Base-by-base conservation (phyloP, 768 basidiomycete genomes). In the Pleurotus tuoliensis region DNA sequence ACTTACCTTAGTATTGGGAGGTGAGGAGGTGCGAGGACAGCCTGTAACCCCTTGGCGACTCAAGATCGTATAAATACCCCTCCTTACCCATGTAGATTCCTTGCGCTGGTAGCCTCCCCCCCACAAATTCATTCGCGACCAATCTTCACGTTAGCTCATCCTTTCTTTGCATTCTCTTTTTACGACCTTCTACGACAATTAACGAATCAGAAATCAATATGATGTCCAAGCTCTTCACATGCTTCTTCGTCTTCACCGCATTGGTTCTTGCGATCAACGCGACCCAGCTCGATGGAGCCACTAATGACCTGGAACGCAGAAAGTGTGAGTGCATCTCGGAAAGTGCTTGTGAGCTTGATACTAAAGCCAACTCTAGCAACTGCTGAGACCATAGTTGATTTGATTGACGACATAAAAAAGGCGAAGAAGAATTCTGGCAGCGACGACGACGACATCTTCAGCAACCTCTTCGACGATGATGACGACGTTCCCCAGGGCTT, bases 401-500 rank as follows among this genome's bases (percentile, higher is more conserved):
- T 65, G 15, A 47, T 62, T 40, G 67, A 68, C 44, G 62, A 63
- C 30, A 61, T 55, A 15, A 44, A 60, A 51, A 62, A 60, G 46
- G 51, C 62, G 9, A 59, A 64, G 48, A 47, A 61, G 18, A 62
- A 30, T 11, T 22, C 39, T 20, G 51, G 38, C 37, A 24, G 20
- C 16, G 22, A 45, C n/a, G 54, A 55, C 40, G 40, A 55, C 16
- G 54, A 45, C 20, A 34, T 34, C 30, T 34, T 34, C 30, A 34
- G 30, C 30, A 34, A 34, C 30, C 24, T 54, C 16, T 54, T 45
- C 38, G 45, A 45, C 8, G 54, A 55, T 9, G 54, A 55, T 27
- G 44, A 45, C 15, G 54, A 55, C 9, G 54, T 45, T 13, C 15
- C 41, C 34, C 15, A 27, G 30, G 54, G 27, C 6, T 55, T 37